Conservation (phyloP, 192 early-diverging fungal genomes). For the Linnemannia exigua region DNA sequence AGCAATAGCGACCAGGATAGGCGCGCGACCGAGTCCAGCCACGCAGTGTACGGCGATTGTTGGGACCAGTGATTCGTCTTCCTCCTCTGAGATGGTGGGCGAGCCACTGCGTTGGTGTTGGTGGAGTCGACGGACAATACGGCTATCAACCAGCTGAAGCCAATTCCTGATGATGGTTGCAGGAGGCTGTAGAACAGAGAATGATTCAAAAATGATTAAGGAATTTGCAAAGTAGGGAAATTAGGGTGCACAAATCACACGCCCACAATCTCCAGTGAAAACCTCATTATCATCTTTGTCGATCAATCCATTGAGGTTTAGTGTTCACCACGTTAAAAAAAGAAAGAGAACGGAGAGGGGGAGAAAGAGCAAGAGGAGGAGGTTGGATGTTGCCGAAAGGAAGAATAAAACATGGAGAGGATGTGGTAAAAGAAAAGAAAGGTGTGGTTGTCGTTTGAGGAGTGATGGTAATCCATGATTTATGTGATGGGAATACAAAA, state of each 20-base stretch:
- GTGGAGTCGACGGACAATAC: constrained; percentile 53
- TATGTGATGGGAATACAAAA: background rate
- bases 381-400: background rate
- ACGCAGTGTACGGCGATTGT: constrained; percentile 96
- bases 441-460: background rate
- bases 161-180: constrained; percentile 75
- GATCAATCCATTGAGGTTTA: background rate
- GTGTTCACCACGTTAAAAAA: too few relatives aligned
- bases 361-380: background rate
- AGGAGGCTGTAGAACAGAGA: constrained; percentile 62
- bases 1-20: constrained; percentile 88
- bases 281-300: background rate
- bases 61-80: constrained; percentile 29
- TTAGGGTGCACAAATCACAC: constrained; percentile 12
- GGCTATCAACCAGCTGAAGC: constrained; percentile 75
- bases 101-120: constrained; percentile 31
- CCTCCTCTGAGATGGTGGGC: constrained; percentile 38
- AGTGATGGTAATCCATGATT: background rate
- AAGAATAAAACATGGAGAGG: too few relatives aligned
- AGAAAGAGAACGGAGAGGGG: background rate
- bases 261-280: constrained; percentile 3
- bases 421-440: background rate
- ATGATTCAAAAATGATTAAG: background rate
- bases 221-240: background rate
- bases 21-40: constrained; percentile 95